These are phyloP conservation scores for Oryza glumipatula DNA, from an alignment of 176 grass and related monocot genomes.

Conservation along the genomic window DNA sequence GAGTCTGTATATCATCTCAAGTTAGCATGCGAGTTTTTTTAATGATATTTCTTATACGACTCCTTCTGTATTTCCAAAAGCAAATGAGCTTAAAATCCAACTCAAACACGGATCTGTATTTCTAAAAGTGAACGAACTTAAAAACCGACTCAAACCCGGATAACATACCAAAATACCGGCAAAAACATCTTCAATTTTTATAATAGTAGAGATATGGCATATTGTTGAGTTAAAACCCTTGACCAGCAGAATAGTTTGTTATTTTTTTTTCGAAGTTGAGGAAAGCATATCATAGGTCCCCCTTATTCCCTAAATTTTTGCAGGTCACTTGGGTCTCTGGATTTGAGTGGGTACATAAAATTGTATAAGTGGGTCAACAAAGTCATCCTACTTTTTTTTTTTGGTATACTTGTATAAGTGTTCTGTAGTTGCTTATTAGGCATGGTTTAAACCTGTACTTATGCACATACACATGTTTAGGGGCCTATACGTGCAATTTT, in stretches of 20 bases:
- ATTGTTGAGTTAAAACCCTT: not conserved
- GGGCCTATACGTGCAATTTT: not conserved
- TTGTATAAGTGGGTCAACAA: not conserved
- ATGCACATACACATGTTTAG: not conserved
- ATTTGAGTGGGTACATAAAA: not conserved
- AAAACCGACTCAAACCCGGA: no score
- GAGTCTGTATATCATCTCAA: no score
- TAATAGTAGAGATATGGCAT: not conserved
- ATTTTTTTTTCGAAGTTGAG: not conserved
- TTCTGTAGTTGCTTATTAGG: not conserved
- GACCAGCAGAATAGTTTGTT: not conserved
- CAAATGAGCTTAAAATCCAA: no score
- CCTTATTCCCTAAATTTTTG: not conserved
- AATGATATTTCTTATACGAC: no score
- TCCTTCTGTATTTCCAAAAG: no score
- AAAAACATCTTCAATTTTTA: no score
- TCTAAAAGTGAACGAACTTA: no score
- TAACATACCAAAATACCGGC: no score
- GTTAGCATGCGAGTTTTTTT: no score
- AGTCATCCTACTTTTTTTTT: not conserved
- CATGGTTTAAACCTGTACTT: not conserved
- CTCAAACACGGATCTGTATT: no score
- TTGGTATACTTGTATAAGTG: not conserved
- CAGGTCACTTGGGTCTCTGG: not conserved
- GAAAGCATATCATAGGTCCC: not conserved